Evolutionary conservation across 768 basidiomycete genomes (phyloP).

Genomic region (Tricholoma terreum): DNA sequence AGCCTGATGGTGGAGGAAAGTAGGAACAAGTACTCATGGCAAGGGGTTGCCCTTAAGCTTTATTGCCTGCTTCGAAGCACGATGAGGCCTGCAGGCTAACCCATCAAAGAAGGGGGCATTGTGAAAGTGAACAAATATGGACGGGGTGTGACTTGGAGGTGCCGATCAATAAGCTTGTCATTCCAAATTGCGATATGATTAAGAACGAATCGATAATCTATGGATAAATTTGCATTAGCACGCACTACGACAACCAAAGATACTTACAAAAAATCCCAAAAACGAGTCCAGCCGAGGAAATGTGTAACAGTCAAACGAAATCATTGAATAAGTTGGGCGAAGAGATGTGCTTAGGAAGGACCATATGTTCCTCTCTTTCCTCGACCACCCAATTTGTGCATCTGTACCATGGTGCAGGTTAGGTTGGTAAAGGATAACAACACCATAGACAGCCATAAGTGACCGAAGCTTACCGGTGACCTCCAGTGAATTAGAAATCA

Average conservation of each 20-base stretch:
- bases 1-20: background rate
- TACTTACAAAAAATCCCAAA: background rate
- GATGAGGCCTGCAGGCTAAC: constrained; percentile 1
- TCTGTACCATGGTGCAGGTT: background rate
- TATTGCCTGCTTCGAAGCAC: background rate
- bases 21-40: background rate
- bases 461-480: too few species aligned
- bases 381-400: background rate
- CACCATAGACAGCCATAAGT: too few species aligned
- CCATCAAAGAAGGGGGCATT: background rate
- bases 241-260: background rate
- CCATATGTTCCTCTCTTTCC: background rate
- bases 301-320: background rate
- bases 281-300: background rate
- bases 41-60: background rate
- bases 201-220: background rate
- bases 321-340: background rate
- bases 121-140: background rate
- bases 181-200: background rate
- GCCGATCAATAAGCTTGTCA: background rate
- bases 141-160: background rate
- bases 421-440: too few species aligned
- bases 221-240: background rate
- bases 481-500: too few species aligned
- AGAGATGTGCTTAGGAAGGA: background rate